Conservation (phyloP, 1,139 yeast genomes). For the Lipomyces yarrowii region DNA sequence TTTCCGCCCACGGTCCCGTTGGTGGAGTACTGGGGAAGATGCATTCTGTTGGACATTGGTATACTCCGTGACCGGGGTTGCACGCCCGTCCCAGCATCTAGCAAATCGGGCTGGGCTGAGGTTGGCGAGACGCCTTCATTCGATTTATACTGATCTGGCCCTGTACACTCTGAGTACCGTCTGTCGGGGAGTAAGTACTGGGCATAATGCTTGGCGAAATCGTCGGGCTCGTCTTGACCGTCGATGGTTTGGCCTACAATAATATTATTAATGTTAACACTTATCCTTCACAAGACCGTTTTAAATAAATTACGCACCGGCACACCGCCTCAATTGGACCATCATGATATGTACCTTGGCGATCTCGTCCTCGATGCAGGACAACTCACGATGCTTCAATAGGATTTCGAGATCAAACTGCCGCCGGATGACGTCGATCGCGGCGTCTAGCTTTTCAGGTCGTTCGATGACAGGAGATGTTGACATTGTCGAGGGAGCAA, state of each 20-base stretch:
- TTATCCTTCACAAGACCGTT: neutral
- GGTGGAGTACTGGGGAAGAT: constrained; percentile 20
- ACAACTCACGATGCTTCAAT: constrained; percentile 67
- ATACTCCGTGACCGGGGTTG: constrained; percentile 2
- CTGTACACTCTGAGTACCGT: constrained; percentile 15
- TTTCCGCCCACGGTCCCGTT: constrained; percentile 29
- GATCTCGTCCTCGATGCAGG: constrained; percentile 61
- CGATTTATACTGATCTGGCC: neutral
- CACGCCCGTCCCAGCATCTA: neutral
- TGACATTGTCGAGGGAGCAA: neutral
- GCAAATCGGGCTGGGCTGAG: constrained; percentile 6
- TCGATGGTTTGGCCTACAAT: constrained; percentile 20
- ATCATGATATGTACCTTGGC: constrained; percentile 64
- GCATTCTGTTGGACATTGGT: constrained; percentile 14
- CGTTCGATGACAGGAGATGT: neutral
- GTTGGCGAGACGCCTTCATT: constrained; percentile 3
- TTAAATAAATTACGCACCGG: constrained; percentile 14
- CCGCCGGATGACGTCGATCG: constrained; percentile 41
- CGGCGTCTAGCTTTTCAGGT: neutral
- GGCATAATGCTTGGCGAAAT: constrained; percentile 54
- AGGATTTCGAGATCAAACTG: constrained; percentile 72
- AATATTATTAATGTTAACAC: too few species aligned
- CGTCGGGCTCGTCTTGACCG: constrained; percentile 49
- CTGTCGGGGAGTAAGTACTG: constrained; percentile 35
- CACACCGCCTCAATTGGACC: constrained; percentile 43